These are phyloP conservation scores for Calonectria pseudoreteaudii DNA, from an alignment of 2,329 filamentous ascomycete genomes.

Conservation along the genomic window DNA sequence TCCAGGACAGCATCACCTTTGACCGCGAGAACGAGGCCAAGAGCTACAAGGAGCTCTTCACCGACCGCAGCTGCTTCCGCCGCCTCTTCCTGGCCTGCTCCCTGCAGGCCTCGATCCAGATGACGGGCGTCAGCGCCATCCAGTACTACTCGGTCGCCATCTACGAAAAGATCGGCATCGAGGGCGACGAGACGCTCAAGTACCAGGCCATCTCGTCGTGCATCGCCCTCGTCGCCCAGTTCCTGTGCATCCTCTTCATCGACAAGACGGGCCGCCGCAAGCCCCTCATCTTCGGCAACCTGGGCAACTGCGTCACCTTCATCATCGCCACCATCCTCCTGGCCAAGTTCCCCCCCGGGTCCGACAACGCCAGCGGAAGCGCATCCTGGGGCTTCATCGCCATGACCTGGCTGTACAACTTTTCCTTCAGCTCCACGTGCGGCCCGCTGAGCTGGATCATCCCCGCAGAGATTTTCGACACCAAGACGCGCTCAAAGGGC, in stretches of 20 bases:
- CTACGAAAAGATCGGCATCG: slow-evolving; percentile 77
- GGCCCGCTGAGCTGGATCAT: slow-evolving; percentile 74
- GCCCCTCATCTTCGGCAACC: slow-evolving; percentile 78
- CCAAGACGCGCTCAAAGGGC: slow-evolving; percentile 78
- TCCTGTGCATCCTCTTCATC: slow-evolving; percentile 75
- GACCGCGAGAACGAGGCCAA: slow-evolving; percentile 78
- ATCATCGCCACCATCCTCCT: slow-evolving; percentile 71
- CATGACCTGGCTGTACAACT: slow-evolving; percentile 84
- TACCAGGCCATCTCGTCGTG: slow-evolving; percentile 83
- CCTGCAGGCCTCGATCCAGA: slow-evolving; percentile 78
- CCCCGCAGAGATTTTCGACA: slow-evolving; percentile 82
- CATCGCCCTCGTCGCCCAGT: slow-evolving; percentile 76
- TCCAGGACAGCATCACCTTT: slow-evolving; percentile 72
- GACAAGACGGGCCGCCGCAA: slow-evolving; percentile 78
- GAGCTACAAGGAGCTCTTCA: slow-evolving; percentile 78
- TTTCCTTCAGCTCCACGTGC: slow-evolving; percentile 78
- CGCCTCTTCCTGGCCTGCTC: slow-evolving; percentile 77
- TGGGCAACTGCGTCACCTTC: slow-evolving; percentile 78
- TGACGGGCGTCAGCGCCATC: slow-evolving; percentile 81
- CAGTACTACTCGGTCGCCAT: slow-evolving; percentile 80
- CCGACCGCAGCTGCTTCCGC: slow-evolving; percentile 71
- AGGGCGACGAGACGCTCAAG: slow-evolving; percentile 72
- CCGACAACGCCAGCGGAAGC: slow-evolving; percentile 53
- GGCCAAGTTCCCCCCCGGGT: slow-evolving; percentile 68
- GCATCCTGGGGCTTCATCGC: slow-evolving; percentile 80